phyloP scores from a whole-genome alignment of 2,329 filamentous ascomycete genomes.

The Juglanconis juglandina region DNA sequence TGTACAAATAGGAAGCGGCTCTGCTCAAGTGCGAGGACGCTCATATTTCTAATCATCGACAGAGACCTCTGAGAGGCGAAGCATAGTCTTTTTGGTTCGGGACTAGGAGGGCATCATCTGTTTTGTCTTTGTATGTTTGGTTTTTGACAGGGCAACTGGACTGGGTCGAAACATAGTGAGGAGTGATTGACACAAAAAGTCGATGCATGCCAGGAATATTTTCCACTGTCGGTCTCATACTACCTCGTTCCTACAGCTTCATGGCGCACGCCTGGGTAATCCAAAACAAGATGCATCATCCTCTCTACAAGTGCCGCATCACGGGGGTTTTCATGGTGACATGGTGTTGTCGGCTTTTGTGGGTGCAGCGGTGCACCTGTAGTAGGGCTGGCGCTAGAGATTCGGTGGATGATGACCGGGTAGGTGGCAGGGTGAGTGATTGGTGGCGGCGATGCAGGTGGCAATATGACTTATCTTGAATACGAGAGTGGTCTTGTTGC shows the following conservation, averaged over 20 bases:
- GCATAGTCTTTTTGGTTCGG: slow-evolving; percentile 27
- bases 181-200: slow-evolving; percentile 14
- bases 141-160: slow-evolving; percentile 11
- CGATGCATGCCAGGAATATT: slow-evolving; percentile 10
- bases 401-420: background rate
- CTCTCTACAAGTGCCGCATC: background rate
- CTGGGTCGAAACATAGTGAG: slow-evolving; percentile 11
- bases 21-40: slow-evolving; percentile 4
- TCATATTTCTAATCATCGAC: slow-evolving; percentile 19
- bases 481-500: too few relatives aligned
- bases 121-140: slow-evolving; percentile 33
- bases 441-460: too few relatives aligned
- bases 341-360: too few relatives aligned
- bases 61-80: slow-evolving; percentile 17
- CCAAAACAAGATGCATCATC: slow-evolving; percentile 14
- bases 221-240: slow-evolving; percentile 2
- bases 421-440: too few relatives aligned
- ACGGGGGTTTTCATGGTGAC: background rate
- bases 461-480: too few relatives aligned
- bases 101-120: slow-evolving; percentile 22
- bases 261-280: slow-evolving; percentile 18
- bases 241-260: slow-evolving; percentile 13
- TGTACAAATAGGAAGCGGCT: slow-evolving; percentile 2
- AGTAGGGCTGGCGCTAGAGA: background rate
- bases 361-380: too few relatives aligned